These are phyloP conservation scores for Polygonum maritimum DNA, from an alignment of 148 eudicot species.

Conservation along the genomic window DNA sequence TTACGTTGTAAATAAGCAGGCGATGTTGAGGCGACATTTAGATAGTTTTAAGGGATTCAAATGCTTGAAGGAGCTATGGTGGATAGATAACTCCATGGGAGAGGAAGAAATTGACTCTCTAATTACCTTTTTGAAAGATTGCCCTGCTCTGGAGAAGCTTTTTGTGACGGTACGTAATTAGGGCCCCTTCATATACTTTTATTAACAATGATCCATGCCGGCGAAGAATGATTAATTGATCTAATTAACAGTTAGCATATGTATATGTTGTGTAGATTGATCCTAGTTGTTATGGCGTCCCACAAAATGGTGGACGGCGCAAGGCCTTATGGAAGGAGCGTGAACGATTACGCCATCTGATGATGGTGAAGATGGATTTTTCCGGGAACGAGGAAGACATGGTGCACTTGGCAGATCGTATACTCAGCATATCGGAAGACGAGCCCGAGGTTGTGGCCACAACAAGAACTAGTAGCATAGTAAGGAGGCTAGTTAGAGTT, in stretches of 20 bases:
- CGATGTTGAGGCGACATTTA: neutral
- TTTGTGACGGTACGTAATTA: neutral
- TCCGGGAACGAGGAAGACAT: neutral
- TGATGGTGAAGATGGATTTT: neutral
- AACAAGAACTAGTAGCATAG: neutral
- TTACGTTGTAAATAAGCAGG: neutral
- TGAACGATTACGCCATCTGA: neutral
- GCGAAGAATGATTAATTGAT: too few relatives aligned
- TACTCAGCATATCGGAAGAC: neutral
- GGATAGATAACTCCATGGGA: neutral
- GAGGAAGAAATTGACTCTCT: neutral
- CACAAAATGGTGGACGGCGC: neutral
- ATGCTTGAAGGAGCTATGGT: neutral
- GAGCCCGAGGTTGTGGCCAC: neutral
- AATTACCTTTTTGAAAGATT: neutral
- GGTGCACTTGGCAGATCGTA: neutral
- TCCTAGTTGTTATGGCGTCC: neutral
- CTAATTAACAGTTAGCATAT: too few relatives aligned
- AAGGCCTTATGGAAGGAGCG: neutral
- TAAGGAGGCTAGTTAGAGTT: neutral
- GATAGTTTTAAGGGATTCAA: neutral
- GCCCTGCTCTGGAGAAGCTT: neutral
- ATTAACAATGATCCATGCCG: neutral
- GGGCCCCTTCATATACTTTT: neutral
- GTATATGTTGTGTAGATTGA: neutral